Base-by-base conservation (phyloP, 805 yeast genomes). In the Jamesozyma jinghongensis region DNA sequence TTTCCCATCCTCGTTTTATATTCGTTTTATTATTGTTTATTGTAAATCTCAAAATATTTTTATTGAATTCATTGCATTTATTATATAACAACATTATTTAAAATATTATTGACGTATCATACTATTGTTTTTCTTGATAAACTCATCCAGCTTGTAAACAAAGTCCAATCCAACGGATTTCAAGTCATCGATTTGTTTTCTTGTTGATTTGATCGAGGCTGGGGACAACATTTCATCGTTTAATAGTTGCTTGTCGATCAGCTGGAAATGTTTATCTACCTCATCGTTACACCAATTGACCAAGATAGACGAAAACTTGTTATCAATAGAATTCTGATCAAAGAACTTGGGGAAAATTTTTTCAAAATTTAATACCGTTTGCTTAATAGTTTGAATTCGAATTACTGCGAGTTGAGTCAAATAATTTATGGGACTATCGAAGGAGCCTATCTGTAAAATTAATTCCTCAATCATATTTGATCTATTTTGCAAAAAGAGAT, bases 251-350 rank as follows among this genome's bases (percentile, higher is more conserved):
- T 82, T 75, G 36, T 77, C 74, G 49, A 87, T 73, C 5, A 78
- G 61, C 14, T 66, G 63, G 25, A 77, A 75, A 48, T 82, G 81
- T 36, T 67, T 66, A 32, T 74, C 73, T 26, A 84, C 73, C 56
- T 79, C 81, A 11, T 71, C 71, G 42, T 75, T 74, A 27, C 81
- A 74, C 95, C 95, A 86, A 46, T 79, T 77, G n/a, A 85, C 80
- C 14, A 86, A 68, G 49, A 81, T 74, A 8, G 81, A 69, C 38
- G 74, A 69, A 30, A 61, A 61, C 32, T 60, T 51, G 31, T 56
- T 54, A n/a, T 53, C 62, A 12, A 34, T 6, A 13, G 40, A 40
- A 13, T 53, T 54, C 12, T 34, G 27, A n/a, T 34, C 27, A 3
- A 22, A 10, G 22, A 34, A 29, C 11, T 34, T 22, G 7, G 64